Evolutionary conservation across 2,329 filamentous ascomycete genomes (phyloP).

Genomic region (Aspergillus sclerotialis): DNA sequence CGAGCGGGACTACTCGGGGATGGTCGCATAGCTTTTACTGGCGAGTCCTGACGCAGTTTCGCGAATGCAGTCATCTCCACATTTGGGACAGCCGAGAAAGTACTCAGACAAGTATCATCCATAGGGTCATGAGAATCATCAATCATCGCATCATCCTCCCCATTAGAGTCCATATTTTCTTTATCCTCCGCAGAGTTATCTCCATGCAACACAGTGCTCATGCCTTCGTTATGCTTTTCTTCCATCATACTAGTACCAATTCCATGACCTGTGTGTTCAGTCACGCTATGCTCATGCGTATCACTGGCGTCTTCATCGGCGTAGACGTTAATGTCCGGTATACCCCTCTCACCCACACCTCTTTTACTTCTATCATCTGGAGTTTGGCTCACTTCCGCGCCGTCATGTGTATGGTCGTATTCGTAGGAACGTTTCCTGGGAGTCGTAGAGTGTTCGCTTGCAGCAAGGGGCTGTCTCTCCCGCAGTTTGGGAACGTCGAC

Average conservation of each 20-base stretch:
- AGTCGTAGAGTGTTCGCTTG: conserved; percentile 10
- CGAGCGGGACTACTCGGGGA: conserved; percentile 35
- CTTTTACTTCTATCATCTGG: conserved; percentile 19
- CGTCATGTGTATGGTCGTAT: conserved; percentile 14
- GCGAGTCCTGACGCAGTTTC: conserved; percentile 58
- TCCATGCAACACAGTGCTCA: conserved; percentile 34
- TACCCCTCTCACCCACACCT: conserved; percentile 15
- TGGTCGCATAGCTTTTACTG: conserved; percentile 43
- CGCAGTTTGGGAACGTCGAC: conserved; percentile 22
- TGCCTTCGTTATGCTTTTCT: conserved; percentile 33
- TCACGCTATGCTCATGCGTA: conserved; percentile 12
- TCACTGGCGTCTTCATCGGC: conserved; percentile 20
- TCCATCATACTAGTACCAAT: conserved; percentile 31
- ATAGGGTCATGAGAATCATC: conserved; percentile 28
- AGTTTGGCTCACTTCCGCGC: conserved; percentile 5
- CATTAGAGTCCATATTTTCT: conserved; percentile 13
- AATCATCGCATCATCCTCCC: conserved; percentile 21
- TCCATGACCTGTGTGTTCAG: conserved; percentile 9
- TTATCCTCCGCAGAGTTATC: conserved; percentile 15
- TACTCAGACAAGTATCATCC: conserved; percentile 58
- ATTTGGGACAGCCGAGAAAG: conserved; percentile 76
- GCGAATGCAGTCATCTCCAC: conserved; percentile 75
- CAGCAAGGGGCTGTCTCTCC: conserved; percentile 7
- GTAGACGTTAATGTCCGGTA: conserved; percentile 19
- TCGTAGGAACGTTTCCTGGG: conserved; percentile 17